Conservation (phyloP, 2,329 filamentous ascomycete species). For the Pseudogymnoascus sp. region DNA sequence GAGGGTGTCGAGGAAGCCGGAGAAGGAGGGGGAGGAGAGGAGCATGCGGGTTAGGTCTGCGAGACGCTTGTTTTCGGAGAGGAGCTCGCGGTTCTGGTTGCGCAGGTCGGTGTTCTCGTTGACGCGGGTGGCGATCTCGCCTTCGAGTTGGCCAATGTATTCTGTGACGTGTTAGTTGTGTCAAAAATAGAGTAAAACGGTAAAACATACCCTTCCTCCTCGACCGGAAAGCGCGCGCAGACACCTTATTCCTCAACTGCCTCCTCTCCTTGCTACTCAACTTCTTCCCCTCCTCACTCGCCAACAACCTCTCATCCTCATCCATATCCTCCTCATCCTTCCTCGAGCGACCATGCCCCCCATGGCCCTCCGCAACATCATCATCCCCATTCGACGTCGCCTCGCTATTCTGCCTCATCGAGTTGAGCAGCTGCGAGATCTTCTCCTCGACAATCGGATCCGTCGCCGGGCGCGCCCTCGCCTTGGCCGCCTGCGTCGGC, state of each 20-base stretch:
- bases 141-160: slow-evolving; percentile 92
- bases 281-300: slow-evolving; percentile 98
- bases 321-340: slow-evolving; percentile 99
- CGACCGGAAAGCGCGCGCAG: slow-evolving; percentile 94
- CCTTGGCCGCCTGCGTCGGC: slow-evolving; percentile 48
- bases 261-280: slow-evolving; percentile 95
- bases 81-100: slow-evolving; percentile 69
- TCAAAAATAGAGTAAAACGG: neutral
- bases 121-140: slow-evolving; percentile 74
- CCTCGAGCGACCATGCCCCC: slow-evolving; percentile 60
- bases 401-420: slow-evolving; percentile 67
- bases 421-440: slow-evolving; percentile 84
- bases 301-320: slow-evolving; percentile 84
- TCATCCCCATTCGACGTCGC: slow-evolving; percentile 38
- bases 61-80: slow-evolving; percentile 77
- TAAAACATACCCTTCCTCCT: slow-evolving; percentile 77
- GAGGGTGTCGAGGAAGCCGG: slow-evolving; percentile 66
- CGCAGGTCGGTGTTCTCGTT: slow-evolving; percentile 77
- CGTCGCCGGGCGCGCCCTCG: slow-evolving; percentile 32
- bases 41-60: slow-evolving; percentile 74
- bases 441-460: slow-evolving; percentile 81
- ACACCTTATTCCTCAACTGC: slow-evolving; percentile 98
- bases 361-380: slow-evolving; percentile 37
- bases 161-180: slow-evolving; percentile 58
- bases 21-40: slow-evolving; percentile 73